These are phyloP conservation scores for Solanum infundibuliforme DNA, from an alignment of 257 asterid species.

Conservation along the genomic window DNA sequence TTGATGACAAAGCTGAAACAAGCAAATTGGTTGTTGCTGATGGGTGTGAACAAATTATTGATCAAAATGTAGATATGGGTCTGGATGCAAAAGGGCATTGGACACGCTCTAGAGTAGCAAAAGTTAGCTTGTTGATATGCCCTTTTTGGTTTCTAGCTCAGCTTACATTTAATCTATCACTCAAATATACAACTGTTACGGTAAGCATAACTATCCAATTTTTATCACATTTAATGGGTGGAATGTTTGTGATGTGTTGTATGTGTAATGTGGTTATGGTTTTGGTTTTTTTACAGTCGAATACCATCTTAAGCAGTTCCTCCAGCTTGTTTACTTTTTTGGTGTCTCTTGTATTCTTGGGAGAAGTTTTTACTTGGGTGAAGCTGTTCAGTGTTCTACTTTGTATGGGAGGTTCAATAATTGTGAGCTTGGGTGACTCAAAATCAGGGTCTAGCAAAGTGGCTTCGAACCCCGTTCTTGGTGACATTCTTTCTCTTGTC, in stretches of 20 bases:
- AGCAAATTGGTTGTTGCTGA: background rate
- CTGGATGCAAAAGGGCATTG: conserved; percentile 83
- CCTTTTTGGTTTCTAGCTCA: conserved; percentile 95
- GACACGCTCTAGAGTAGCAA: conserved; percentile 74
- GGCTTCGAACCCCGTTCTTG: conserved; percentile 63
- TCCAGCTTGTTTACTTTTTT: conserved; percentile 90
- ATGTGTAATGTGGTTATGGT: background rate
- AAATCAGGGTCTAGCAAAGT: conserved; percentile 29
- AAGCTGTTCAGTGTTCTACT: conserved; percentile 75
- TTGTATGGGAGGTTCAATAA: conserved; percentile 87
- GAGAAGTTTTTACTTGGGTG: conserved; percentile 80
- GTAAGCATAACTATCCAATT: conserved; percentile 28
- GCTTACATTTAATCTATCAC: conserved; percentile 83
- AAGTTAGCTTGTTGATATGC: conserved; percentile 77
- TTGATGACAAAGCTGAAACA: conserved; percentile 7
- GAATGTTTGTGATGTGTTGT: background rate
- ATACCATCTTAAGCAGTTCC: conserved; percentile 84
- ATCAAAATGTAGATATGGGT: conserved; percentile 14
- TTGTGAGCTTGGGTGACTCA: conserved; percentile 83
- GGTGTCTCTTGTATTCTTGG: conserved; percentile 79
- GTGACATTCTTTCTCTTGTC: conserved; percentile 64
- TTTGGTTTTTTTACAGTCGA: conserved; percentile 38
- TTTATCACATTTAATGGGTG: background rate
- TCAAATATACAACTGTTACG: conserved; percentile 90
- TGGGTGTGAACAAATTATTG: background rate